Conservation (phyloP, 441 rosid genomes). For the Euphorbia schlechtendalii region DNA sequence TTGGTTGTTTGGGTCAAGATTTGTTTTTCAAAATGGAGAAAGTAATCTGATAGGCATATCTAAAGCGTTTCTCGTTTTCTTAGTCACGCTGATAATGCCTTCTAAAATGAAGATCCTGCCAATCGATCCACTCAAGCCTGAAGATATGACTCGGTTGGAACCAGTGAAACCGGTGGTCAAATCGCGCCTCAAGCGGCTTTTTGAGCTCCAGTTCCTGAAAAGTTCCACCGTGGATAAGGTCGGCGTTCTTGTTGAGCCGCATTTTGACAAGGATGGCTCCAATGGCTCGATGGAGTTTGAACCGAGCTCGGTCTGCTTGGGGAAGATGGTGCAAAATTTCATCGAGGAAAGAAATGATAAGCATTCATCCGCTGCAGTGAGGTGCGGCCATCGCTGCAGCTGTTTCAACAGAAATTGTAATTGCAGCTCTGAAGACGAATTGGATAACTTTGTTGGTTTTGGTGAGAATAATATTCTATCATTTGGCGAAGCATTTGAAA, state of each 20-base stretch:
- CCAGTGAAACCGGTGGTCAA: slow-evolving; percentile 54
- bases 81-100: slow-evolving; percentile 31
- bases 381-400: slow-evolving; percentile 39
- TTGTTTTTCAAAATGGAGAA: slow-evolving; percentile 8
- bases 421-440: slow-evolving; percentile 65
- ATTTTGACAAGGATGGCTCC: slow-evolving; percentile 33
- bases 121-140: slow-evolving; percentile 34
- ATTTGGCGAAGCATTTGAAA: slow-evolving; percentile 40
- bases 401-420: slow-evolving; percentile 55
- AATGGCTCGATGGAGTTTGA: slow-evolving; percentile 41
- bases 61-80: slow-evolving; percentile 1
- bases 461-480: slow-evolving; percentile 27
- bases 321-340: slow-evolving; percentile 71
- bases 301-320: slow-evolving; percentile 80
- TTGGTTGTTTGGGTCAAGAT: not conserved
- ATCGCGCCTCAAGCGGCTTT: slow-evolving; percentile 73
- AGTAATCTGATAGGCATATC: not conserved
- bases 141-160: slow-evolving; percentile 33
- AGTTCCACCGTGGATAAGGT: slow-evolving; percentile 36
- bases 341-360: slow-evolving; percentile 63
- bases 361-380: slow-evolving; percentile 26
- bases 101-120: slow-evolving; percentile 77
- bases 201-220: slow-evolving; percentile 73
- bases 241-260: slow-evolving; percentile 26
- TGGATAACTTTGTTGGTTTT: slow-evolving; percentile 21